These are phyloP conservation scores for Vigna unguiculata DNA, from an alignment of 306 rosid species.

Conservation along the genomic window DNA sequence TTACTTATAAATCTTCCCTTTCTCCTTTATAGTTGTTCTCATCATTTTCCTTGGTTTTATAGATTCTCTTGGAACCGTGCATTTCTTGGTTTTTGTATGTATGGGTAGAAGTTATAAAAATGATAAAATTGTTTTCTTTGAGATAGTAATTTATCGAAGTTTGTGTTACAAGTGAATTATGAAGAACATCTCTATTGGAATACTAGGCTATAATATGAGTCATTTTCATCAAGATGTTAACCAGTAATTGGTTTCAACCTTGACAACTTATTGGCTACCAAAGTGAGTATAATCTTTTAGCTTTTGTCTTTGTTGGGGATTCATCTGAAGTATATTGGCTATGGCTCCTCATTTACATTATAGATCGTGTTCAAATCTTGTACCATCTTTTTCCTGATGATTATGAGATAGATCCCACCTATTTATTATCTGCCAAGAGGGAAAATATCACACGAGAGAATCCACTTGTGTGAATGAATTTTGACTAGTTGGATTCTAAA, in stretches of 20 bases:
- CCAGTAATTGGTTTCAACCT: conserved; percentile 87
- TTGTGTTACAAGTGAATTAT: neutral
- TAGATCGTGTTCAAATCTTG: neutral
- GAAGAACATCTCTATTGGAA: conserved; percentile 36
- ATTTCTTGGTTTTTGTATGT: conserved; percentile 6
- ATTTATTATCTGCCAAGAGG: neutral
- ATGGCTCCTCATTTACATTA: neutral
- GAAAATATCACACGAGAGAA: neutral
- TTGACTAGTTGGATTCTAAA: conserved; percentile 23
- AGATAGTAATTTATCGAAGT: neutral
- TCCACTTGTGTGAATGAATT: neutral
- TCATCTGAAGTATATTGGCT: conserved; percentile 14
- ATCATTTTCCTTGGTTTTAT: conserved; percentile 1
- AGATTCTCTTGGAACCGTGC: conserved; percentile 25
- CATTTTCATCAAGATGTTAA: conserved; percentile 44
- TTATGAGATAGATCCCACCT: neutral
- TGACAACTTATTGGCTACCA: conserved; percentile 72
- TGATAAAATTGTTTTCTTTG: conserved; percentile 18
- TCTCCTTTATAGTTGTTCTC: neutral
- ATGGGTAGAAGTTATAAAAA: conserved; percentile 22
- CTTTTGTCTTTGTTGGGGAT: conserved; percentile 13
- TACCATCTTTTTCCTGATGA: neutral
- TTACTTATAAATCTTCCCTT: conserved; percentile 42
- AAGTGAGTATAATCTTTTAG: conserved; percentile 61
- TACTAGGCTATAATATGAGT: conserved; percentile 22